Conservation (phyloP, 2,329 filamentous ascomycete species). For the Escovopsis sp. region DNA sequence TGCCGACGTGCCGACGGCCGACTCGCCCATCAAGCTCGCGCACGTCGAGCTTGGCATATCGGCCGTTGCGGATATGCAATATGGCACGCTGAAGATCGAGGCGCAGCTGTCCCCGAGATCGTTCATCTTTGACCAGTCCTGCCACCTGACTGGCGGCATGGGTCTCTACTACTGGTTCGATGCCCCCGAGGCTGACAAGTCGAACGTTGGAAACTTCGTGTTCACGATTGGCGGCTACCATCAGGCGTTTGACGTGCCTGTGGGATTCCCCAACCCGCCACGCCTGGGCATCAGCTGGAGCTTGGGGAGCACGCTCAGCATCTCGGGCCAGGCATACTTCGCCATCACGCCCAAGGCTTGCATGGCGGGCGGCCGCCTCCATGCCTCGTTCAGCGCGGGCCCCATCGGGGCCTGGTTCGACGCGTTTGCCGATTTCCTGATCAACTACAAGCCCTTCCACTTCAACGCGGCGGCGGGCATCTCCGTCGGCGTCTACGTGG, state of each 20-base stretch:
- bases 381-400: conserved; percentile 16
- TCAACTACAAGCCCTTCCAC: conserved; percentile 25
- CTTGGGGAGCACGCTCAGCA: conserved; percentile 15
- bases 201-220: conserved; percentile 24
- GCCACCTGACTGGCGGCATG: conserved; percentile 28
- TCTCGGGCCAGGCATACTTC: conserved; percentile 28
- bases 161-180: conserved; percentile 26
- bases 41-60: conserved; percentile 25
- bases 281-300: conserved; percentile 25
- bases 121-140: conserved; percentile 23
- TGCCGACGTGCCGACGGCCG: conserved; percentile 14
- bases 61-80: conserved; percentile 19
- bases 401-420: conserved; percentile 24
- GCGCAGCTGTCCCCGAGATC: conserved; percentile 25
- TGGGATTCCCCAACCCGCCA: conserved; percentile 22
- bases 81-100: conserved; percentile 21
- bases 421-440: conserved; percentile 24
- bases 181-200: conserved; percentile 6
- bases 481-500: conserved; percentile 13
- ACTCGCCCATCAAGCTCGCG: conserved; percentile 13
- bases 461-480: conserved; percentile 16
- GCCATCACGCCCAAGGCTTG: conserved; percentile 28
- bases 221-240: conserved; percentile 33
- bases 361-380: conserved; percentile 26
- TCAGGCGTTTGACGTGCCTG: conserved; percentile 17